Base-by-base conservation (phyloP, 192 early-diverging fungal species). In the Coemansia reversa region DNA sequence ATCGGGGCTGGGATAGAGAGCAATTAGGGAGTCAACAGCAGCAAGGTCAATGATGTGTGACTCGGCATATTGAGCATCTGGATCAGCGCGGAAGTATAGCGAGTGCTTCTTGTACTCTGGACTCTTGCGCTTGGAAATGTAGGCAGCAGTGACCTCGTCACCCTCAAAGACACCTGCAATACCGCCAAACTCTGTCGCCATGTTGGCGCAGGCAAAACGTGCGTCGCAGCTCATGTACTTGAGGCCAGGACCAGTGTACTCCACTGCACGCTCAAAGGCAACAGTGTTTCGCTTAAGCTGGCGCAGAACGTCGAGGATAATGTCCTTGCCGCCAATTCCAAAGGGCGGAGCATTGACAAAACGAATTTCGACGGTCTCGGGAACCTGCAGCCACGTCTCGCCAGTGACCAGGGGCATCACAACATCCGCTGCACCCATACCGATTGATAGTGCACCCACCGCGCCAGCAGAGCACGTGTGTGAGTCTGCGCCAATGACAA, bases 151-250 rank as follows among this genome's bases (percentile, higher is more conserved):
- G 63, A 83, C 83, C 82, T 88, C 85, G 60, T 91, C 88, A 30
- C 85, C 86, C 74, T 86, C 89, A 74, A 87, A 93, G 62, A 92
- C 90, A 51, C 90, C 90, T 53, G 90, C 90, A 76, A 92, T 92
- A 57, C 87, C 90, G 60, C 90, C 90, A 85, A 92, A 92, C 75
- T 92, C 90, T 58, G 90, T 92, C 64, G 88, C 84, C 90, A 93
- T 93, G 83, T 90, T 91, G 69, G 90, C 81, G 66, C 90, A 85
- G 23, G 90, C 89, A 67, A 93, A 90, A 51, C 91, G 85, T 28
- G 89, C 90, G 75, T 93, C 90, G 76, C 90, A 91, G 58, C 88
- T 88, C 80, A 91, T 84, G 81, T 93, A 84, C 75, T 91, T 85
- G 33, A 91, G 66, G 16, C 89, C 90, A 25, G 86, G 83, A 11